Percentiles rank a stretch among this genome's conserved stretches.
These are phyloP conservation scores for Trametopsis cervina DNA, from an alignment of 768 basidiomycete species.

Conservation along the genomic window DNA sequence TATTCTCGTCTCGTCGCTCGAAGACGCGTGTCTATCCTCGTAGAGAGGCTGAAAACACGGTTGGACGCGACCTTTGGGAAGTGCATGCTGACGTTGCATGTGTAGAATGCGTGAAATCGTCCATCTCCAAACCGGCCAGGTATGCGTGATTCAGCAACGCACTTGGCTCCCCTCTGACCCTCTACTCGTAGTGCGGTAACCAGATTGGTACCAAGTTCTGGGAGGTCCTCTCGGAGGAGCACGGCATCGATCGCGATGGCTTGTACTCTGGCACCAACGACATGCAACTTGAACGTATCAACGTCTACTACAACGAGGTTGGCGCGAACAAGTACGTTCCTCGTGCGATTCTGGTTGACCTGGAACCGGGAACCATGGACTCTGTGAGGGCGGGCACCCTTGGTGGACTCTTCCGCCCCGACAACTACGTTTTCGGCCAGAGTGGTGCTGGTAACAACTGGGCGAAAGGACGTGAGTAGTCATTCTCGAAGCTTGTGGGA, in stretches of 20 bases:
- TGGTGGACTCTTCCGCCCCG: constrained; percentile 90
- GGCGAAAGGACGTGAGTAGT: constrained; percentile 94
- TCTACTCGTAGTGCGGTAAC: constrained; percentile 81
- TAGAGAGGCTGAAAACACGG: constrained; percentile 11
- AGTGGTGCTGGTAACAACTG: constrained; percentile 99
- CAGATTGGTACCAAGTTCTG: constrained; percentile 98
- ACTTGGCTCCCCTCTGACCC: constrained; percentile 9
- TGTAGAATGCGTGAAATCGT: constrained; percentile 98
- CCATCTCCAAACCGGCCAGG: constrained; percentile 99
- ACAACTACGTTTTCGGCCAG: constrained; percentile 98
- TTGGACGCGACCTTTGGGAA: constrained; percentile 14
- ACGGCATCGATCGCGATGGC: constrained; percentile 92
- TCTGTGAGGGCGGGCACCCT: constrained; percentile 87
- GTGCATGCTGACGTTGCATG: constrained; percentile 12
- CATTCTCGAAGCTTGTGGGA: background rate
- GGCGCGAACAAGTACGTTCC: constrained; percentile 97
- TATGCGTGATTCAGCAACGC: constrained; percentile 28
- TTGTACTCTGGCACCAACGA: constrained; percentile 90
- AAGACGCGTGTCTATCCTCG: constrained; percentile 5
- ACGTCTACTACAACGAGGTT: constrained; percentile 97
- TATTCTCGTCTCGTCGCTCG: background rate
- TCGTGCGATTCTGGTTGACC: constrained; percentile 93
- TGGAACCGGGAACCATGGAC: constrained; percentile 97
- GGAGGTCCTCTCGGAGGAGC: constrained; percentile 98
- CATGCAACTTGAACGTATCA: constrained; percentile 94